A percentile compares a stretch with the other conserved stretches of the same genome.
Evolutionary conservation across 2,329 filamentous ascomycete genomes (phyloP).

Genomic region (Parasarocladium wereldwijsianum): DNA sequence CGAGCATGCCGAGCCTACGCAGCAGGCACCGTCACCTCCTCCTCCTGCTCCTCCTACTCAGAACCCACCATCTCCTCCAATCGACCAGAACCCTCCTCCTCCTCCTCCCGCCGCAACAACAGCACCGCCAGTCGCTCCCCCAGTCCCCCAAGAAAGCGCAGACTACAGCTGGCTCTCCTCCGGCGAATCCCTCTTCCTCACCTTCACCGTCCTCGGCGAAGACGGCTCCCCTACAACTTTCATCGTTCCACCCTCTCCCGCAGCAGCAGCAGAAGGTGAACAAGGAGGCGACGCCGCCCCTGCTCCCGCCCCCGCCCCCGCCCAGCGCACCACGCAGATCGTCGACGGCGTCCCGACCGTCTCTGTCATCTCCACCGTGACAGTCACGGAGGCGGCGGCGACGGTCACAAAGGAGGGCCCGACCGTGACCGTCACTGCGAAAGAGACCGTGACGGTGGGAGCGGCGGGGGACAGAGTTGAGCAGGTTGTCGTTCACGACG

Average conservation of each 20-base stretch:
- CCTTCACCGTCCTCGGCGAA: constrained; percentile 15
- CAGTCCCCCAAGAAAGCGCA: constrained; percentile 2
- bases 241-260: constrained; percentile 4
- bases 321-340: constrained; percentile 10
- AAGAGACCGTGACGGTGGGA: constrained; percentile 15
- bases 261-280: no score
- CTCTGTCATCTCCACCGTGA: constrained; percentile 21
- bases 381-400: constrained; percentile 14
- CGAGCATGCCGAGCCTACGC: constrained; percentile 2
- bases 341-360: constrained; percentile 19
- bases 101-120: background rate
- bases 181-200: constrained; percentile 2
- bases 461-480: constrained; percentile 1
- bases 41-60: background rate
- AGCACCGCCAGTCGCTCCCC: background rate
- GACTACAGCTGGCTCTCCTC: constrained; percentile 3
- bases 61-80: constrained; percentile 1
- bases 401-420: constrained; percentile 9
- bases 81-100: background rate
- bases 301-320: constrained; percentile 6
- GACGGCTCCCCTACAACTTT: background rate
- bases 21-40: constrained; percentile 1
- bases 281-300: no score
- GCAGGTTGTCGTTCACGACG: no score
- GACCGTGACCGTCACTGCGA: constrained; percentile 13